Conservation (phyloP, 148 eudicot species). For the Silene uniflora region DNA sequence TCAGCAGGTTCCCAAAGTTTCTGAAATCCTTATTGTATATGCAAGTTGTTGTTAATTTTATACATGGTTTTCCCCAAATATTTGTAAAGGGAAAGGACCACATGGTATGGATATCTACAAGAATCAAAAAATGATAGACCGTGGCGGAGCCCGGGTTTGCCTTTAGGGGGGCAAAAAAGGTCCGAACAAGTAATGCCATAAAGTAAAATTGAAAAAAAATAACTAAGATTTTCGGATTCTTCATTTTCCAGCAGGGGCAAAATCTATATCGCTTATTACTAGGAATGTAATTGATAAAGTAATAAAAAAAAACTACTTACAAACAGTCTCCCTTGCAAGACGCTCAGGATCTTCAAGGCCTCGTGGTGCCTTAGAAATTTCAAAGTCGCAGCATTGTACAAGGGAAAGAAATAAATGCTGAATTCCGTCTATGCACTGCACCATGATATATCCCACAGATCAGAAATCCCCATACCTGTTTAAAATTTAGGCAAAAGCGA, state of each 20-base stretch:
- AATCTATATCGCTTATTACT: no score
- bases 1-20: neutral
- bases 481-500: conserved; percentile 16
- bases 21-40: neutral
- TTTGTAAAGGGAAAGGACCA: neutral
- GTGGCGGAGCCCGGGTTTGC: no score
- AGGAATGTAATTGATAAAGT: neutral
- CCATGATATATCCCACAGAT: conserved; percentile 68
- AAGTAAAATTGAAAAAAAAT: no score
- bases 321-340: conserved; percentile 78
- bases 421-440: conserved; percentile 84
- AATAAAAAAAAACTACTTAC: conserved; percentile 38
- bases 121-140: no score
- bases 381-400: conserved; percentile 76
- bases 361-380: conserved; percentile 50
- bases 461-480: conserved; percentile 74
- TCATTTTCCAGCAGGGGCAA: no score
- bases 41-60: neutral
- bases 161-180: no score
- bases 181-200: no score
- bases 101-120: neutral
- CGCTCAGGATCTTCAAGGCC: conserved; percentile 84
- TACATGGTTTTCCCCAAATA: neutral
- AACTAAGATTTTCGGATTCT: no score
- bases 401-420: conserved; percentile 75